Percentiles rank a stretch among this genome's conserved stretches.
phyloP scores from a whole-genome alignment of 2,329 filamentous ascomycete genomes.

The Scedosporium apiospermum region DNA sequence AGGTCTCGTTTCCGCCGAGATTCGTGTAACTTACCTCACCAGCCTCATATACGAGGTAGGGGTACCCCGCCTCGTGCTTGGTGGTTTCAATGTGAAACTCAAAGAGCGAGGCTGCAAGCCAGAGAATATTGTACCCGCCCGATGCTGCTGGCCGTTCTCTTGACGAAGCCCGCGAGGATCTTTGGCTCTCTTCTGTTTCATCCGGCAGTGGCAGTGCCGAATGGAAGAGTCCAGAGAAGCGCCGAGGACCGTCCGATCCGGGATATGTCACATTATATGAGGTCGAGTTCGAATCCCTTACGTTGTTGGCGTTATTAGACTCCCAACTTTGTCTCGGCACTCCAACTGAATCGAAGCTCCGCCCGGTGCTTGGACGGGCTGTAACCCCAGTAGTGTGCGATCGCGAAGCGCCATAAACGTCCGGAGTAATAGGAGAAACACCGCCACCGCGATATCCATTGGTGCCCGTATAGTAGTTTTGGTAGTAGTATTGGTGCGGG shows the following conservation, averaged over 20 bases:
- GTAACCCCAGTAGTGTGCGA: conserved; percentile 32
- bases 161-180: conserved; percentile 50
- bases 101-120: conserved; percentile 86
- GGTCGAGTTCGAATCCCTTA: conserved; percentile 45
- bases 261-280: conserved; percentile 39
- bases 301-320: conserved; percentile 29
- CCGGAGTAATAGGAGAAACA: conserved; percentile 45
- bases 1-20: not conserved
- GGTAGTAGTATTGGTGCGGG: conserved; percentile 47
- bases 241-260: conserved; percentile 34
- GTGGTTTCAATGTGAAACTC: conserved; percentile 95
- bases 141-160: conserved; percentile 43
- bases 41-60: conserved; percentile 89
- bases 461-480: conserved; percentile 38
- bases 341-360: conserved; percentile 47
- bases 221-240: conserved; percentile 72
- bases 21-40: conserved; percentile 56
- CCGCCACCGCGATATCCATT: conserved; percentile 7
- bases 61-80: conserved; percentile 87
- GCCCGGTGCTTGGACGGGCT: conserved; percentile 48
- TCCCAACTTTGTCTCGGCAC: conserved; percentile 44
- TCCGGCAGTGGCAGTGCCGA: conserved; percentile 79
- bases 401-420: conserved; percentile 38
- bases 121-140: conserved; percentile 64
- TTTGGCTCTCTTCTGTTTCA: conserved; percentile 40